Conservation (phyloP, 495 filamentous ascomycete genomes). For the Aspergillus diversus region DNA sequence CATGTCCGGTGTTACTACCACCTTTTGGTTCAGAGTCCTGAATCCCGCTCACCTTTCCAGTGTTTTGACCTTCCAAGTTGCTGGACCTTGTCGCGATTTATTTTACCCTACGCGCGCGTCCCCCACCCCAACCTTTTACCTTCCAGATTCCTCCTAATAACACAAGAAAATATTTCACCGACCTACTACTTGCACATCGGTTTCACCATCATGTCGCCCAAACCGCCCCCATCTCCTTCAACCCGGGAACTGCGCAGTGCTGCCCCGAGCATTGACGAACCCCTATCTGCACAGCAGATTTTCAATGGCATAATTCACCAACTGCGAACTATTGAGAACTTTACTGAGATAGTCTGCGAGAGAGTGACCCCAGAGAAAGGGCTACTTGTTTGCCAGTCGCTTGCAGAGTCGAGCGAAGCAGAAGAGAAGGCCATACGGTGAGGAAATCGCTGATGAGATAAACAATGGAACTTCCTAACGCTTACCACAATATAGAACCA, state of each 20-base stretch:
- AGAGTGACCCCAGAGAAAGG: constrained; percentile 3
- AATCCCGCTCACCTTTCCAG: too few species aligned
- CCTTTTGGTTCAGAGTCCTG: too few species aligned
- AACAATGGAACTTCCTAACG: constrained; percentile 1
- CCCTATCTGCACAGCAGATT: constrained; percentile 1
- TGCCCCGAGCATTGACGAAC: background rate
- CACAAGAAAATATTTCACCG: too few species aligned
- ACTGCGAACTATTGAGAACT: background rate
- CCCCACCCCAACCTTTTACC: too few species aligned
- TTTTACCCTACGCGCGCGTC: too few species aligned
- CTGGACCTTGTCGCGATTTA: too few species aligned
- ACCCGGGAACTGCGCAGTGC: background rate
- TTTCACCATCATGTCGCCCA: background rate
- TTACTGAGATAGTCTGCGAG: constrained; percentile 8
- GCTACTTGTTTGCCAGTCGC: background rate
- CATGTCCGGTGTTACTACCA: too few species aligned
- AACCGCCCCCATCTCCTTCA: background rate
- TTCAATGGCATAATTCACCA: constrained; percentile 4
- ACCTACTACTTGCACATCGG: too few species aligned
- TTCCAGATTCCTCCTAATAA: too few species aligned
- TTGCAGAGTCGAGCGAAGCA: background rate
- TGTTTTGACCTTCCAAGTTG: too few species aligned
- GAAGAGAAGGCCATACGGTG: background rate
- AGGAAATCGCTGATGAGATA: background rate
- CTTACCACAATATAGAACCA: background rate